Base-by-base conservation (phyloP, 768 basidiomycete species). In the Plicaturopsis crispa region DNA sequence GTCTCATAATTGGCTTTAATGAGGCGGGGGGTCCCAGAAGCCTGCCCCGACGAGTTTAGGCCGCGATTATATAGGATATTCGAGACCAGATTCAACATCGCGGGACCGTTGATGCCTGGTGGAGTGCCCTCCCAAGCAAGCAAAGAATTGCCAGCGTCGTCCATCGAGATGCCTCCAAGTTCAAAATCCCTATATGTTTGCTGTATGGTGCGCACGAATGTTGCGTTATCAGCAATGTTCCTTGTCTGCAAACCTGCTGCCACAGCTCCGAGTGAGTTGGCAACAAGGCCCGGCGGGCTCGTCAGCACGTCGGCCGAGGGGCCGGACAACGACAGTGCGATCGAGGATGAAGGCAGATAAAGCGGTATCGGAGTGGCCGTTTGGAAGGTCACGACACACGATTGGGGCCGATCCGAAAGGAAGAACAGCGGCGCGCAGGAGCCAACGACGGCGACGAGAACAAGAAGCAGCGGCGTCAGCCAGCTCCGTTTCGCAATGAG, bases 111-210 rank as follows among this genome's bases (percentile, higher is more conserved):
- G 5, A 75, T 46, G 2, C 78, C 76, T 4, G 81, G 78, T 5
- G 78, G 62, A 1, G 66, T 59, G 2, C 75, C 80, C 53, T 87
- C 79, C 80, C 83, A 88, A 18, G 86, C 83, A 22, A 88, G 48
- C 31, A 85, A 49, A 0, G 79, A 59, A 8, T 68, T 53, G 1
- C 72, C 69, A 0, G 71, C 68, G 21, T 63, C 43, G 41, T 86
- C 69, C 10, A 85, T 48, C 0, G 84, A 85, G 19, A 88, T 55
- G 21, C 86, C 86, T 22, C 86, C 86, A 12, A 78, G 49, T 0
- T 73, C 60, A n/a, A 82, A 53, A 41, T 77, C 72, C 16, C 56
- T 59, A 53, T 72, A 80, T 34, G 77, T 59, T 32, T 67, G 58
- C 20, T 63, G 43, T 39, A 86, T 70, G 4, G 61, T 65, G 17